phyloP scores from a whole-genome alignment of 495 filamentous ascomycete species.

The Geoglossum glabrum region DNA sequence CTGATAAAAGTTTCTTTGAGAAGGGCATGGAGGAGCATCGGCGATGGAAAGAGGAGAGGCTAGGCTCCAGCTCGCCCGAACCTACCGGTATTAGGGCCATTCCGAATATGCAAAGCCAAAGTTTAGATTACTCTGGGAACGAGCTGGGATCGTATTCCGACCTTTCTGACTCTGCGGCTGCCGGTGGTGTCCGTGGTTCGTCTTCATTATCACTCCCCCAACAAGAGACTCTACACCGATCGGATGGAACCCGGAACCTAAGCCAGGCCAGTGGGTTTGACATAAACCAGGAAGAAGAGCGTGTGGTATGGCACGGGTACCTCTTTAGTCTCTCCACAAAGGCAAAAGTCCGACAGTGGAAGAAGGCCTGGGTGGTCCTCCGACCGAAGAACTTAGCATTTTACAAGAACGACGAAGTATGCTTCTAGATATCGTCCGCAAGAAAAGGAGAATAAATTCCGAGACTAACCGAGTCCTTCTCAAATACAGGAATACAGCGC shows the following conservation, averaged over 20 bases:
- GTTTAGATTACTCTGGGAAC: slow-evolving; percentile 67
- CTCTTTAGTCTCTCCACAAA: slow-evolving; percentile 71
- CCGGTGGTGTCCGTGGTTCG: slow-evolving; percentile 18
- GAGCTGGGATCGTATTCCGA: slow-evolving; percentile 81
- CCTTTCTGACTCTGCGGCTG: slow-evolving; percentile 47
- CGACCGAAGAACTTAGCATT: slow-evolving; percentile 69
- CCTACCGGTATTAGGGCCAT: slow-evolving; percentile 20
- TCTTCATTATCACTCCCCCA: slow-evolving; percentile 22
- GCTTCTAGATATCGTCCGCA: background rate
- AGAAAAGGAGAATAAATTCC: slow-evolving; percentile 58
- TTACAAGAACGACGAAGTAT: slow-evolving; percentile 71
- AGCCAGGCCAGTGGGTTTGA: slow-evolving; percentile 24
- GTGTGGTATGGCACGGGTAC: slow-evolving; percentile 83
- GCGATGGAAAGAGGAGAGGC: background rate
- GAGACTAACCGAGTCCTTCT: slow-evolving; percentile 23
- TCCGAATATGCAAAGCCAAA: slow-evolving; percentile 15
- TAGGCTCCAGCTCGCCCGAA: slow-evolving; percentile 6
- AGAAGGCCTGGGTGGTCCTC: slow-evolving; percentile 83
- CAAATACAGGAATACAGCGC: slow-evolving; percentile 60
- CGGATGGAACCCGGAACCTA: background rate
- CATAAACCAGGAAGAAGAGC: slow-evolving; percentile 36
- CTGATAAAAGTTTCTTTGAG: slow-evolving; percentile 6
- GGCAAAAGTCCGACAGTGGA: slow-evolving; percentile 83
- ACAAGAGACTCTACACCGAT: slow-evolving; percentile 7
- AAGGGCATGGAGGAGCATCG: background rate